Evolutionary conservation across 2,329 filamentous ascomycete genomes (phyloP).

Genomic region (Stachybotrys elegans): DNA sequence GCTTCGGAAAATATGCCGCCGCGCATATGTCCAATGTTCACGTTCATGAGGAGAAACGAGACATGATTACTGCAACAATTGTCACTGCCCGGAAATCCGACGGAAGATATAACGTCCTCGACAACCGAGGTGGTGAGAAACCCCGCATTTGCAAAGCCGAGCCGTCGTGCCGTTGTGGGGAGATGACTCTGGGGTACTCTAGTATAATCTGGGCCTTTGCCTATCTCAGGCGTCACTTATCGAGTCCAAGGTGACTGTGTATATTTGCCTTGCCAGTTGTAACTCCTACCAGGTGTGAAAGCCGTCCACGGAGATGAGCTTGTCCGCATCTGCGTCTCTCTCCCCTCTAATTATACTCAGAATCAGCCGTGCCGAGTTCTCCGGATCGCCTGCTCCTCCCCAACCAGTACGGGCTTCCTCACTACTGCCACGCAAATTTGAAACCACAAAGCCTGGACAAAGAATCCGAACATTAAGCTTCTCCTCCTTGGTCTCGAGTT

Average conservation of each 20-base stretch:
- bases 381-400: neutral
- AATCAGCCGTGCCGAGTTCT: constrained; percentile 1
- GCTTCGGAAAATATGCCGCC: no score
- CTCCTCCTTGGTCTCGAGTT: neutral
- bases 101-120: neutral
- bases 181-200: neutral
- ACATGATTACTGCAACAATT: neutral
- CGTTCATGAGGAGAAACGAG: neutral
- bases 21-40: neutral
- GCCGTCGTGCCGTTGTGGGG: neutral
- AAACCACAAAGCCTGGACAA: neutral
- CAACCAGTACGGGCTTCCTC: neutral
- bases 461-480: neutral
- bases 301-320: neutral
- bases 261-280: neutral
- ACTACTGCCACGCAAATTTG: neutral
- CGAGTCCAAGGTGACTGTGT: neutral
- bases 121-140: neutral
- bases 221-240: neutral
- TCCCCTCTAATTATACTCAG: constrained; percentile 1
- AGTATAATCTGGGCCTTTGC: neutral
- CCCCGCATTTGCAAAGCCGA: neutral
- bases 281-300: neutral
- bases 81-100: neutral
- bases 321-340: neutral